Base-by-base conservation (phyloP, 108 stramenopile species). In the Nannochloropsis salina region DNA sequence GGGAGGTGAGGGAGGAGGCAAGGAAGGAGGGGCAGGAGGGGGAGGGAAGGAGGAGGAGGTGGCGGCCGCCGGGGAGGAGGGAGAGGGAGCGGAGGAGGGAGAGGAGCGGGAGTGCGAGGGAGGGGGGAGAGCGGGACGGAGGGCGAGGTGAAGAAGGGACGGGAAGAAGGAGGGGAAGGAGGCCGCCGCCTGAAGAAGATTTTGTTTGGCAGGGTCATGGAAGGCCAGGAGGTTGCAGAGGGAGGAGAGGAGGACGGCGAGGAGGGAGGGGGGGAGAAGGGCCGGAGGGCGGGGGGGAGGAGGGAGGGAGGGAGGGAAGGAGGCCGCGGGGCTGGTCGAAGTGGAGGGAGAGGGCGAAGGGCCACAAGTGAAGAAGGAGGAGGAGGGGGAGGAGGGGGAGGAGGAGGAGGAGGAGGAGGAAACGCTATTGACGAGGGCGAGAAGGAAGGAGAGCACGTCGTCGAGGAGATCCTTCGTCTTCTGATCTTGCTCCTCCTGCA, bases 101-200 rank as follows among this genome's bases (percentile, higher is more conserved):
- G 61, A 74, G 61, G 61, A 74, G 61, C 20, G 61, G 61, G n/a
- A 20, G 61, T 20, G 61, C 61, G 61, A 74, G 2, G 61, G 61
- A 74, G 61, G 61, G 61, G 61, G 61, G 61, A 74, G 61, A n/a
- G 61, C 15, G n/a, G 61, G 61, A n/a, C 61, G 61, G 61, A 74
- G 61, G 2, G 61, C 61, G 4, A 74, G 61, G 61, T n/a, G 61
- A 4, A 74, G 61, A n/a, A 74, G 61, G 61, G 61, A 74, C 20
- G 61, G 61, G 5, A 74, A n/a, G 5, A 74, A 74, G 61, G 61
- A 74, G 61, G 61, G n/a, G 5, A n/a, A 74, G 61, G 61, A 2
- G 61, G 61, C 15, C 20, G 61, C 15, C 9, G 12, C 9, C 10
- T 74, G 61, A 74, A 74, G 61, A n/a, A 74, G 61, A n/a, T 15